Conservation (phyloP, 805 yeast species). For the Wickerhamomyces alni region DNA sequence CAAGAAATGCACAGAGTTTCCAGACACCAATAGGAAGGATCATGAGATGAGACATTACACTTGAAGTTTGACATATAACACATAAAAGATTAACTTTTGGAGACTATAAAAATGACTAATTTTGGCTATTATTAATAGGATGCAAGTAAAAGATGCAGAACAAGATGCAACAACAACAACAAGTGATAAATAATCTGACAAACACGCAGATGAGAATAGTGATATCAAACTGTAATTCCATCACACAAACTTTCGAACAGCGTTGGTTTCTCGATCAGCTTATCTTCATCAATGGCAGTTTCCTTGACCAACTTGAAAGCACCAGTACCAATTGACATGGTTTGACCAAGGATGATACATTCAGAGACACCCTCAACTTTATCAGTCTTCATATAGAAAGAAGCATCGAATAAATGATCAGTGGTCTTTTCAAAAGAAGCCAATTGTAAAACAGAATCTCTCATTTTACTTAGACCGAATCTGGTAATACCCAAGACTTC, state of each 20-base stretch:
- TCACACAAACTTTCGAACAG: conserved; percentile 38
- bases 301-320: conserved; percentile 79
- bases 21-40: conserved; percentile 22
- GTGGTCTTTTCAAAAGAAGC: conserved; percentile 98
- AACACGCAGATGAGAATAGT: not conserved
- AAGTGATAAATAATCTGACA: too few relatives aligned
- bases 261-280: conserved; percentile 38
- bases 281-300: conserved; percentile 38
- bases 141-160: not conserved
- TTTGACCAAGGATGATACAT: conserved; percentile 95
- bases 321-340: conserved; percentile 97
- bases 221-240: conserved; percentile 2
- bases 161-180: too few relatives aligned
- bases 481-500: conserved; percentile 97
- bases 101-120: not conserved
- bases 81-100: not conserved
- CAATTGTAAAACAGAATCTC: conserved; percentile 93
- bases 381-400: conserved; percentile 95
- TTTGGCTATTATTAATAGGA: not conserved
- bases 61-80: not conserved
- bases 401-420: conserved; percentile 96
- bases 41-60: conserved; percentile 12
- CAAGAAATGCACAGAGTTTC: conserved; percentile 11
- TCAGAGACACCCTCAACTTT: conserved; percentile 96
- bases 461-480: conserved; percentile 96